Conservation (phyloP, 371 early-diverging fungal species). For the Parasitella parasitica region DNA sequence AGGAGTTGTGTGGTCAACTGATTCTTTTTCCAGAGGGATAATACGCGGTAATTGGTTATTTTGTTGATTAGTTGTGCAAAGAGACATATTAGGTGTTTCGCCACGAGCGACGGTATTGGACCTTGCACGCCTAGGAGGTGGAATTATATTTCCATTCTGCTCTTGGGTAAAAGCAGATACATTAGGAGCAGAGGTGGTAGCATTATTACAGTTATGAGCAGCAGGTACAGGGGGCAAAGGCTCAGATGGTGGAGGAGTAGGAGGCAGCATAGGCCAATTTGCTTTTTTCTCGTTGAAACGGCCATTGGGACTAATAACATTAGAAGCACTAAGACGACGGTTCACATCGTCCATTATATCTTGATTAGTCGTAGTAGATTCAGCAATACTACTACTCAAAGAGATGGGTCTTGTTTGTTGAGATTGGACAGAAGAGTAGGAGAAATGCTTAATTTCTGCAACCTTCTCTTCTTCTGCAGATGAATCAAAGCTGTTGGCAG, state of each 20-base stretch:
- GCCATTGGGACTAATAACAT: no score
- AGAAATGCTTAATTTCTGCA: conserved; percentile 25
- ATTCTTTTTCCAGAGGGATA: conserved; percentile 5
- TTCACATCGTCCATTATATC: neutral
- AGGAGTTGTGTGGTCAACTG: neutral
- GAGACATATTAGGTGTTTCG: conserved; percentile 12
- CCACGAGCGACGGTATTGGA: conserved; percentile 18
- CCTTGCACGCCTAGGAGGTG: conserved; percentile 20
- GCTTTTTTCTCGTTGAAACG: conserved; percentile 15
- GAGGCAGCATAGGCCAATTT: conserved; percentile 33
- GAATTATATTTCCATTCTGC: neutral
- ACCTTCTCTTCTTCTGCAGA: conserved; percentile 15
- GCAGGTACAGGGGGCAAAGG: conserved; percentile 33
- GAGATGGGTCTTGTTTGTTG: conserved; percentile 14
- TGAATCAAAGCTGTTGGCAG: conserved; percentile 17
- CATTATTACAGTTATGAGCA: neutral
- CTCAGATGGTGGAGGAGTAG: conserved; percentile 35
- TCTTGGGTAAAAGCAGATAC: neutral
- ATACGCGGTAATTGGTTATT: conserved; percentile 20
- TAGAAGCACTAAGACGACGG: neutral
- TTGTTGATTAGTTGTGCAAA: conserved; percentile 14
- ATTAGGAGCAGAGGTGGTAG: neutral
- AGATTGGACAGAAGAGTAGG: conserved; percentile 23
- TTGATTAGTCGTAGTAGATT: neutral
- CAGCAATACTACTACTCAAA: neutral